Evolutionary conservation across 768 basidiomycete species (phyloP).

Genomic region (Paxillus ammoniavirescens): DNA sequence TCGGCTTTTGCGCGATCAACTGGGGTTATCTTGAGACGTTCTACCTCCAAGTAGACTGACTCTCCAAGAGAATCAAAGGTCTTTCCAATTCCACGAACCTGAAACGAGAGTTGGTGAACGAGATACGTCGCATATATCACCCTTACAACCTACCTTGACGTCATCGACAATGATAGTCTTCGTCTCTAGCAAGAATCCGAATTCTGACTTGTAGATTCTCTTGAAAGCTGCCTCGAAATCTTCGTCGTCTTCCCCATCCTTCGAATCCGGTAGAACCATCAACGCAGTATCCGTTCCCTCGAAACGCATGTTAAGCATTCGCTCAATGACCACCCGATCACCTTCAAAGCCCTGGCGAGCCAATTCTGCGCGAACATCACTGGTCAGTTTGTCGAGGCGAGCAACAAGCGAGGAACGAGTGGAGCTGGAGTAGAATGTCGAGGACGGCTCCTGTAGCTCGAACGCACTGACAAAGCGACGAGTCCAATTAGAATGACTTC

Average conservation of each 20-base stretch:
- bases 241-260: slow-evolving; percentile 53
- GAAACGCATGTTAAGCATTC: slow-evolving; percentile 90
- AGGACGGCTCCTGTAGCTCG: slow-evolving; percentile 89
- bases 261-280: slow-evolving; percentile 68
- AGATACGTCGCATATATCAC: neutral
- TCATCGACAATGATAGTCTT: slow-evolving; percentile 88
- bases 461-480: slow-evolving; percentile 51
- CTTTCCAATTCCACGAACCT: slow-evolving; percentile 90
- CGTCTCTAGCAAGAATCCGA: slow-evolving; percentile 87
- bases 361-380: slow-evolving; percentile 65
- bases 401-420: slow-evolving; percentile 53
- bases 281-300: slow-evolving; percentile 91
- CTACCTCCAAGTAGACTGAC: slow-evolving; percentile 76
- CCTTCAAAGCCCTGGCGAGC: slow-evolving; percentile 77
- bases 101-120: neutral
- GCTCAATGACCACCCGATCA: slow-evolving; percentile 69
- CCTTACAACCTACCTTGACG: slow-evolving; percentile 58
- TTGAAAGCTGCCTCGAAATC: slow-evolving; percentile 83
- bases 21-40: slow-evolving; percentile 42
- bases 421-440: slow-evolving; percentile 67
- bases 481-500: neutral
- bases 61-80: slow-evolving; percentile 80
- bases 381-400: slow-evolving; percentile 69
- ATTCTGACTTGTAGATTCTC: slow-evolving; percentile 78
- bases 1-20: slow-evolving; percentile 46